These are phyloP conservation scores for Malassezia japonica DNA, from an alignment of 1,284 basidiomycete species.

Conservation along the genomic window DNA sequence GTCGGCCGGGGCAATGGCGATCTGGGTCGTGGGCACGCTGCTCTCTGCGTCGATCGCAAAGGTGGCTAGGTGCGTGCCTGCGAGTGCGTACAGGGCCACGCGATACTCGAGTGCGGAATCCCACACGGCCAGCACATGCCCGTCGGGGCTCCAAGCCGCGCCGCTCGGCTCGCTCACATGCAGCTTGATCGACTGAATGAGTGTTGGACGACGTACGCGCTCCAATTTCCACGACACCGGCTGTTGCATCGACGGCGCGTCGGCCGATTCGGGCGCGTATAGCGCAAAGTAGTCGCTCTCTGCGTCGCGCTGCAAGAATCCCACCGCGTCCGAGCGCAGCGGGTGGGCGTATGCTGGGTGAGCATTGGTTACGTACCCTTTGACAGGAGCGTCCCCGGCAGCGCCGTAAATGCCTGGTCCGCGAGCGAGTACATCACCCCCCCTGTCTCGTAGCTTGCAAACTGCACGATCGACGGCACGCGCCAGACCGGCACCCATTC, in stretches of 20 bases:
- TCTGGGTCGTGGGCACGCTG: not conserved
- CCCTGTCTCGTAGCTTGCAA: not conserved
- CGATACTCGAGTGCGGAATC: conserved; percentile 11
- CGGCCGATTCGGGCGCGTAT: not conserved
- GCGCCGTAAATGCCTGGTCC: conserved; percentile 7
- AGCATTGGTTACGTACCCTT: not conserved
- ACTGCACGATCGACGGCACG: conserved; percentile 12
- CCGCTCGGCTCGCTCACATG: not conserved
- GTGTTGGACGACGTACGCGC: not conserved
- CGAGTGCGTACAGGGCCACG: not conserved
- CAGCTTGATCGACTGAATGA: not conserved
- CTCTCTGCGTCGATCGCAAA: not conserved
- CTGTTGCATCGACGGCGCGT: not conserved
- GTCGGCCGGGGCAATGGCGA: not conserved
- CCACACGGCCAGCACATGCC: conserved; percentile 5
- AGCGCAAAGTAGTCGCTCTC: not conserved
- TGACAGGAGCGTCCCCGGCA: conserved; percentile 1
- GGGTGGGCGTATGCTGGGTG: conserved; percentile 2
- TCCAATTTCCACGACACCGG: conserved; percentile 1
- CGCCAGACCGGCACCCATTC: conserved; percentile 23
- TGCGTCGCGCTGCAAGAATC: conserved; percentile 1
- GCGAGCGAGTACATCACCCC: conserved; percentile 12
- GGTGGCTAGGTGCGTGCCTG: conserved; percentile 2
- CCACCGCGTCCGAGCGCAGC: conserved; percentile 1
- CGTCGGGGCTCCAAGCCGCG: conserved; percentile 15